Evolutionary conservation across 108 stramenopile species (phyloP).

Genomic region (Fistulifera pelliculosa): DNA sequence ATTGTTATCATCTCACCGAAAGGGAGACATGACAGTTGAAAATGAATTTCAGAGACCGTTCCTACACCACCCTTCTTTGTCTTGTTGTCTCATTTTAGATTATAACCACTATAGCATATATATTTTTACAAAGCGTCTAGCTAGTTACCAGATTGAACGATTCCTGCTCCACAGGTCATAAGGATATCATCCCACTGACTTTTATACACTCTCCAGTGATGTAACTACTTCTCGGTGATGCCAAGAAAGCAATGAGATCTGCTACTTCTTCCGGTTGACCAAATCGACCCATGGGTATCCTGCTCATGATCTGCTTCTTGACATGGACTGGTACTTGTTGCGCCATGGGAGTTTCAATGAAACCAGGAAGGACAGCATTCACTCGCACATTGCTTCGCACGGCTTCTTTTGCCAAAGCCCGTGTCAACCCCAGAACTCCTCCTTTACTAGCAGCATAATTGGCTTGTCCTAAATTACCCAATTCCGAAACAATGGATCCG

Average conservation of each 20-base stretch:
- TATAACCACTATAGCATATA: no score
- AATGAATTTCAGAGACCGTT: no score
- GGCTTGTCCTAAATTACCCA: slow-evolving; percentile 13
- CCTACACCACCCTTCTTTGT: no score
- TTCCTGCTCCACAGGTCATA: no score
- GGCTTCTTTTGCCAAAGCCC: not conserved
- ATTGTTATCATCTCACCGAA: no score
- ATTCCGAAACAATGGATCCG: slow-evolving; percentile 13
- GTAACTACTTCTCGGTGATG: slow-evolving; percentile 16
- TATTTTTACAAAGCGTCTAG: no score
- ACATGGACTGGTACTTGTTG: slow-evolving; percentile 15
- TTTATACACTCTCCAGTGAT: slow-evolving; percentile 8
- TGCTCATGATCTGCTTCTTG: slow-evolving; percentile 6
- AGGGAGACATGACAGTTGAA: no score
- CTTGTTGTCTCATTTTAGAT: no score
- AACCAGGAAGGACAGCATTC: slow-evolving; percentile 30
- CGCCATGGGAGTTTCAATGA: slow-evolving; percentile 20
- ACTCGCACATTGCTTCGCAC: slow-evolving; percentile 4
- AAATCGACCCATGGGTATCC: slow-evolving; percentile 16
- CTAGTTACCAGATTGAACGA: no score
- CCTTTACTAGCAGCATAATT: slow-evolving; percentile 18
- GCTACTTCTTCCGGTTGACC: slow-evolving; percentile 15
- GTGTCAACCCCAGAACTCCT: slow-evolving; percentile 6
- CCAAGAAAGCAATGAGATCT: slow-evolving; percentile 18
- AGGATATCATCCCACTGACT: not conserved